phyloP scores from a whole-genome alignment of 306 rosid species.

The Hippophae gyantsensis region DNA sequence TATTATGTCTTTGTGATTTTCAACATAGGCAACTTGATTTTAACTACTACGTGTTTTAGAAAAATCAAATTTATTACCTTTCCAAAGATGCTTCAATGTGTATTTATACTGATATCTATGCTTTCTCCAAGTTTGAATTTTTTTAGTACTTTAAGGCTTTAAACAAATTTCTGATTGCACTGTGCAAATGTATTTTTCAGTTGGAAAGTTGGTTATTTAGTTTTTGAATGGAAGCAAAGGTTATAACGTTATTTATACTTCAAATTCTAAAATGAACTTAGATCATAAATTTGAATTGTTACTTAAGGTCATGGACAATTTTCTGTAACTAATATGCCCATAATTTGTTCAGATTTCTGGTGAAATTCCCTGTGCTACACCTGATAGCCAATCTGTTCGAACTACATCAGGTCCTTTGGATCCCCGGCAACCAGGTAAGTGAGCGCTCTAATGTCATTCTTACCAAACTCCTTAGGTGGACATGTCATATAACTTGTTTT shows the following conservation, averaged over 20 bases:
- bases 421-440: conserved; percentile 87
- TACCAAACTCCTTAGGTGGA: conserved; percentile 1
- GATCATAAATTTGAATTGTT: not conserved
- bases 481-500: conserved; percentile 14
- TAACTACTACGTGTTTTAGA: no score
- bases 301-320: not conserved
- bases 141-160: no score
- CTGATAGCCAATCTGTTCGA: conserved; percentile 84
- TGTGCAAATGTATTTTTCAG: no score
- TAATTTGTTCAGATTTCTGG: conserved; percentile 60
- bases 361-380: conserved; percentile 80
- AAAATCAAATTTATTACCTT: no score
- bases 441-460: conserved; percentile 8
- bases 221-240: no score
- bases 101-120: no score
- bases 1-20: not conserved
- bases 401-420: conserved; percentile 94
- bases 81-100: no score
- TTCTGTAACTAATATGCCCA: conserved; percentile 1
- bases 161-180: no score
- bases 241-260: no score
- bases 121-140: no score
- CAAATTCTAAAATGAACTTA: no score
- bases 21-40: not conserved
- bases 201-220: no score